Evolutionary conservation across 2,329 filamentous ascomycete species (phyloP).

Genomic region (Fusarium scirpi): DNA sequence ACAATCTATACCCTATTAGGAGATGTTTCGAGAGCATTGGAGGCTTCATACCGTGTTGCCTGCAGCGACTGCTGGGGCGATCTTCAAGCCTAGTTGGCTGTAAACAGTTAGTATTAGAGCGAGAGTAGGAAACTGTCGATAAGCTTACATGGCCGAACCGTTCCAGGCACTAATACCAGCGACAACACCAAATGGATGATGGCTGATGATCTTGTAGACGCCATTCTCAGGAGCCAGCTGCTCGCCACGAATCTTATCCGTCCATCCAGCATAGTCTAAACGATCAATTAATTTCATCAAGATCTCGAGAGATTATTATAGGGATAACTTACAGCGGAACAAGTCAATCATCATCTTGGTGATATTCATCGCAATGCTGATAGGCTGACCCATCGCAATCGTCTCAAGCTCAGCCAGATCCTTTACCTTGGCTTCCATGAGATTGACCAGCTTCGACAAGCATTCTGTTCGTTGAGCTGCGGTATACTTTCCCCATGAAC

Average conservation of each 20-base stretch:
- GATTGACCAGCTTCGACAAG: background rate
- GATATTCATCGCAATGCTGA: background rate
- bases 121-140: no score
- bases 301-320: background rate
- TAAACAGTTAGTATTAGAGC: no score
- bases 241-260: conserved; percentile 1
- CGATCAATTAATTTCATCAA: background rate
- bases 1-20: background rate
- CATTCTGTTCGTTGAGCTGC: background rate
- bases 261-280: conserved; percentile 4
- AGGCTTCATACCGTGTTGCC: background rate
- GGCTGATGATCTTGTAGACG: conserved; percentile 6
- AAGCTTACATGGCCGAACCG: background rate
- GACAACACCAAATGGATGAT: conserved; percentile 1
- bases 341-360: background rate
- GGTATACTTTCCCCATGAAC: background rate
- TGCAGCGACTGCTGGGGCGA: background rate
- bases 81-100: background rate
- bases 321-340: background rate
- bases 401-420: conserved; percentile 2
- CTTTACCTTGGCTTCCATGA: background rate
- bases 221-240: background rate
- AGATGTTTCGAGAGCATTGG: rapidly evolving
- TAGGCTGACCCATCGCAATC: background rate
- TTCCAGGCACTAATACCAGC: conserved; percentile 2